These are phyloP conservation scores for Erythrophleum ivorense DNA, from an alignment of 331 rosid genomes.

Conservation along the genomic window DNA sequence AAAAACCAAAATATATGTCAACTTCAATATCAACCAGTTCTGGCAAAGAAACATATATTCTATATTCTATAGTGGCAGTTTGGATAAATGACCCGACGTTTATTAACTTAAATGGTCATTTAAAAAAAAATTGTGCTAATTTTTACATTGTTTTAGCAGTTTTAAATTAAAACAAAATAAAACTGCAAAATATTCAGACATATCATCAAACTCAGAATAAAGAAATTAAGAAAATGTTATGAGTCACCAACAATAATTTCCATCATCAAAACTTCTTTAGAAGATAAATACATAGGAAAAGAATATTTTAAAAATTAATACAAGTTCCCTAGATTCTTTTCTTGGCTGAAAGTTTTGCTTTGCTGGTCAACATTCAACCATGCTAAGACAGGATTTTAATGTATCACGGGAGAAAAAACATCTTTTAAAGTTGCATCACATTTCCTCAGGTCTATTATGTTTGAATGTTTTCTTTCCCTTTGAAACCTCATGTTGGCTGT, in stretches of 20 bases:
- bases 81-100: neutral
- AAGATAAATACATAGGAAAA: neutral
- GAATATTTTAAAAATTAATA: neutral
- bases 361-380: neutral
- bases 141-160: neutral
- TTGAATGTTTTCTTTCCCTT: neutral
- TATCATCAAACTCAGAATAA: neutral
- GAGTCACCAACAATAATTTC: neutral
- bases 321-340: neutral
- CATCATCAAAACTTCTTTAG: neutral
- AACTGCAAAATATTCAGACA: neutral
- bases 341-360: neutral
- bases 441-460: neutral
- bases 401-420: neutral
- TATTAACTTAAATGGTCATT: neutral
- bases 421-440: neutral
- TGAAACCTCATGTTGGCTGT: neutral
- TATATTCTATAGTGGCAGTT: neutral
- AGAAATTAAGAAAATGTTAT: neutral
- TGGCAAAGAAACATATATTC: neutral
- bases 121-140: neutral
- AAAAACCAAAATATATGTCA: conserved; percentile 34
- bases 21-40: conserved; percentile 32
- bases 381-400: neutral
- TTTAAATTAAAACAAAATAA: neutral